phyloP scores from a whole-genome alignment of 257 asterid species.

The Leonotis leonurus region DNA sequence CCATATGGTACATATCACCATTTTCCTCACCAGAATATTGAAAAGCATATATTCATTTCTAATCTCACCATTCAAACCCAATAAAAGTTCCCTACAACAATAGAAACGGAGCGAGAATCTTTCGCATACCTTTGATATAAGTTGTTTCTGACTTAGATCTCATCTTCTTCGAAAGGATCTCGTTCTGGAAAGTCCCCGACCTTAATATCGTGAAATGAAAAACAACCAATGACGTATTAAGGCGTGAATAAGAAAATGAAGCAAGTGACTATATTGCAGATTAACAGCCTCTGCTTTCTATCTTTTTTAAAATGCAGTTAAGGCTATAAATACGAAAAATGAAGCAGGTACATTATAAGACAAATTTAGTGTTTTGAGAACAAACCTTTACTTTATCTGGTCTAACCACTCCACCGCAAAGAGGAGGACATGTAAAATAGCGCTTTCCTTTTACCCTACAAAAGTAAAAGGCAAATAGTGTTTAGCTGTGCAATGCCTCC shows the following conservation, averaged over 20 bases:
- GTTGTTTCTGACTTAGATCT: constrained; percentile 38
- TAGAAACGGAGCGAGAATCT: background rate
- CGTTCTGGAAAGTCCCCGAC: constrained; percentile 88
- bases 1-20: background rate
- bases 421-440: constrained; percentile 81
- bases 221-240: too few species aligned
- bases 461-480: background rate
- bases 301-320: background rate
- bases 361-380: background rate
- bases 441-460: constrained; percentile 85
- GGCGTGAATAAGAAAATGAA: too few species aligned
- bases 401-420: constrained; percentile 82
- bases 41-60: background rate
- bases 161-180: constrained; percentile 86
- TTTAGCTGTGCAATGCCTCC: background rate
- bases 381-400: constrained; percentile 92
- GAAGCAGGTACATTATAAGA: too few species aligned
- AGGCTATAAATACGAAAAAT: too few species aligned
- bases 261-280: too few species aligned
- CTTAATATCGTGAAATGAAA: constrained; percentile 28
- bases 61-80: background rate
- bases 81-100: background rate
- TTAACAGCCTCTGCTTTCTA: too few species aligned
- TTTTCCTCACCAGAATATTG: background rate
- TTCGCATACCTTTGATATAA: background rate